These are phyloP conservation scores for Penicillium bialowiezense DNA, from an alignment of 495 filamentous ascomycete species.

Conservation along the genomic window DNA sequence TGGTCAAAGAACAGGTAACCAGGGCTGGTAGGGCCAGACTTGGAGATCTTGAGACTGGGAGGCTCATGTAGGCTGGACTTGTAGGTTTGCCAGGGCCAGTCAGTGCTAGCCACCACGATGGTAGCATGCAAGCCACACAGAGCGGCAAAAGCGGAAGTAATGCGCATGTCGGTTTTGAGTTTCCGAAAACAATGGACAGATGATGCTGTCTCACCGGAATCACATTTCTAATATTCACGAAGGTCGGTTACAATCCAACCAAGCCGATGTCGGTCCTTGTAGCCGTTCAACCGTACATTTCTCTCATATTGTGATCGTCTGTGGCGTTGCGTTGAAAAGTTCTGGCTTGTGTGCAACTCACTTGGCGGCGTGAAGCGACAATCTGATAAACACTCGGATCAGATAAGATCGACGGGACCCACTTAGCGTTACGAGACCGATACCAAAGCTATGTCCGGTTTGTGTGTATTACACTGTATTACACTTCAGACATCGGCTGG, in stretches of 20 bases:
- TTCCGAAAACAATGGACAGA: background rate
- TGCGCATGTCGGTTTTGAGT: background rate
- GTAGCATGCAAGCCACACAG: background rate
- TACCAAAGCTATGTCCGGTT: background rate
- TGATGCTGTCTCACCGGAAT: background rate
- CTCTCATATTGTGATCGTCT: background rate
- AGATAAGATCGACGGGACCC: constrained; percentile 4
- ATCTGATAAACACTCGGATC: constrained; percentile 3
- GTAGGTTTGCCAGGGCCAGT: constrained; percentile 1
- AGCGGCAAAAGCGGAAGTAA: background rate
- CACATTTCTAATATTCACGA: background rate
- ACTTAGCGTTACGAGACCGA: background rate
- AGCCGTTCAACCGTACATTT: background rate
- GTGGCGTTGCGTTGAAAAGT: background rate
- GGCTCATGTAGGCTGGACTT: background rate
- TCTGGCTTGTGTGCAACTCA: background rate
- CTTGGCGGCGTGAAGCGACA: background rate
- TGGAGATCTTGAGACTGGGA: background rate
- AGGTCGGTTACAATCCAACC: background rate
- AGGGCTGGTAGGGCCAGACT: background rate
- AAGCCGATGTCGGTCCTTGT: constrained; percentile 1
- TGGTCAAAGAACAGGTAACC: constrained; percentile 5
- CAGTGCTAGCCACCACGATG: background rate
- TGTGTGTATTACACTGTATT: background rate
- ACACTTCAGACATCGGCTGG: background rate